phyloP scores from a whole-genome alignment of 352 stramenopile genomes.

The Plasmopara viticola region DNA sequence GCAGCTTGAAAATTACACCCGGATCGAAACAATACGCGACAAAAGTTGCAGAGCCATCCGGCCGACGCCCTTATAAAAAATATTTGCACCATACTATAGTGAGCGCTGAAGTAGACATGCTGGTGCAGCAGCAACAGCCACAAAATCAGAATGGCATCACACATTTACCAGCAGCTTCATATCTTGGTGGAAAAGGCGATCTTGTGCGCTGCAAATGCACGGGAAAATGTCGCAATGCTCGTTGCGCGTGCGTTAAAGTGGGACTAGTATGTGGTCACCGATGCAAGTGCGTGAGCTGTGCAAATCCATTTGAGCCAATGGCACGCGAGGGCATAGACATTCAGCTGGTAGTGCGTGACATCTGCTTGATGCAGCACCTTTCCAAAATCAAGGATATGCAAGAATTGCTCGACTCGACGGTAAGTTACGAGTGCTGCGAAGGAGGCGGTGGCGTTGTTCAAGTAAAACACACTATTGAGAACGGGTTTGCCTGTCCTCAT shows the following conservation, averaged over 20 bases:
- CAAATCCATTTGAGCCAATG: conserved; percentile 79
- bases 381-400: conserved; percentile 83
- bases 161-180: conserved; percentile 1
- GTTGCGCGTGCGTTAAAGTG: conserved; percentile 74
- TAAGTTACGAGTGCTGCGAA: conserved; percentile 61
- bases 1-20: conserved; percentile 23
- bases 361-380: conserved; percentile 78
- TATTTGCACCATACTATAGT: conserved; percentile 40
- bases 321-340: conserved; percentile 58
- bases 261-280: conserved; percentile 69
- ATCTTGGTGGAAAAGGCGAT: conserved; percentile 30
- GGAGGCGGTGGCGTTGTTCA: conserved; percentile 40
- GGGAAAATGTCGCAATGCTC: conserved; percentile 76
- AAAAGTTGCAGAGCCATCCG: conserved; percentile 48
- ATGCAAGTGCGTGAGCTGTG: conserved; percentile 74
- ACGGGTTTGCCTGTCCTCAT: conserved; percentile 51
- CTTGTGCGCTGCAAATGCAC: conserved; percentile 68
- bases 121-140: conserved; percentile 7
- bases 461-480: conserved; percentile 60
- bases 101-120: conserved; percentile 5
- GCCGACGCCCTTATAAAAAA: conserved; percentile 63
- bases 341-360: conserved; percentile 54
- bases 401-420: conserved; percentile 64
- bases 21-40: conserved; percentile 33
- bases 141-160: background rate